Percentiles rank a stretch among this genome's conserved stretches.
These are phyloP conservation scores for Juncus inflexus DNA, from an alignment of 176 grass and related monocot genomes.

Conservation along the genomic window DNA sequence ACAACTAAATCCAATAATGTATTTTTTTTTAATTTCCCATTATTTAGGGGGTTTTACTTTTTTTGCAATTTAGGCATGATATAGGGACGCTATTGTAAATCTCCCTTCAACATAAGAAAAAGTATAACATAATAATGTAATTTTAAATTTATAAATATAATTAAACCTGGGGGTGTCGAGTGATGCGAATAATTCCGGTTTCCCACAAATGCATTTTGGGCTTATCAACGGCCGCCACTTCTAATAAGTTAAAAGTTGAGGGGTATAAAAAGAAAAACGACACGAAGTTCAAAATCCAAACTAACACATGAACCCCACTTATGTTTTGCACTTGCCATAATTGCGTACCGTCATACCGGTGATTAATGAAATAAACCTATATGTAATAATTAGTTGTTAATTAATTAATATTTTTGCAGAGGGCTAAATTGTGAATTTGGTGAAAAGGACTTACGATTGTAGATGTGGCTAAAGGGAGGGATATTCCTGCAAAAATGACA, in stretches of 20 bases:
- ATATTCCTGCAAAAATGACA: slow-evolving; percentile 85
- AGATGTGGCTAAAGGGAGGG: slow-evolving; percentile 74
- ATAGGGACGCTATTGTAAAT: not conserved
- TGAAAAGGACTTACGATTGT: slow-evolving; percentile 62
- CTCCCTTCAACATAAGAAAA: too few relatives aligned
- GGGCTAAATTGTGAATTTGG: not conserved
- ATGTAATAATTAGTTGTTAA: too few relatives aligned
- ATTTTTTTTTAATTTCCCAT: too few relatives aligned
- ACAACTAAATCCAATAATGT: too few relatives aligned
- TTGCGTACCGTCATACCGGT: slow-evolving; percentile 76
- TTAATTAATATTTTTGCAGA: not conserved
- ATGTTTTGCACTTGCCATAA: slow-evolving; percentile 76
- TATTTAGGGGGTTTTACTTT: too few relatives aligned
- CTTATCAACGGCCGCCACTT: slow-evolving; percentile 95
- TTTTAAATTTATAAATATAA: not conserved
- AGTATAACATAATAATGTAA: not conserved
- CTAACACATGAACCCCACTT: slow-evolving; percentile 66
- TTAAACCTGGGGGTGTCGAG: slow-evolving; percentile 84
- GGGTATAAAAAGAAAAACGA: slow-evolving; percentile 90
- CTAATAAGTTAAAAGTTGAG: slow-evolving; percentile 94
- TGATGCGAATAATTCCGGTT: slow-evolving; percentile 97
- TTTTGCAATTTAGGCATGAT: not conserved
- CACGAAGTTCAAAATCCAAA: slow-evolving; percentile 76
- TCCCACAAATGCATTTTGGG: slow-evolving; percentile 96
- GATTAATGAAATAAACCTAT: slow-evolving; percentile 96